phyloP scores from a whole-genome alignment of 2,329 filamentous ascomycete genomes.

The Nemania bipapillata region DNA sequence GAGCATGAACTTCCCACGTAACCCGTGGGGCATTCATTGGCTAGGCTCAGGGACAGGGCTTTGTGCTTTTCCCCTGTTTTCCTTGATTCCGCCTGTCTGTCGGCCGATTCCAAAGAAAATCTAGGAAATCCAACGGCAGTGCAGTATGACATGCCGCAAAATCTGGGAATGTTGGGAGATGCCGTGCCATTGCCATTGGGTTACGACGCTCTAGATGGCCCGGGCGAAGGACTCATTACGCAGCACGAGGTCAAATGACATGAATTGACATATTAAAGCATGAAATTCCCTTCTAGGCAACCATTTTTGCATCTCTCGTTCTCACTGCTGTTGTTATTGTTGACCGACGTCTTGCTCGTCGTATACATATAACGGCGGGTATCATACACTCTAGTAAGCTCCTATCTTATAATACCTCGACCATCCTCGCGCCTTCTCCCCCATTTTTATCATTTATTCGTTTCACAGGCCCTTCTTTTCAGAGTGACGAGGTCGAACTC shows the following conservation, averaged over 20 bases:
- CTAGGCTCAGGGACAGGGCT: neutral
- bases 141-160: neutral
- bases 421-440: neutral
- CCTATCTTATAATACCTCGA: neutral
- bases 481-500: slow-evolving; percentile 1
- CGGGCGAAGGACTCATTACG: neutral
- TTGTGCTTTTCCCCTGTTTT: slow-evolving; percentile 1
- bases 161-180: neutral
- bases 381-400: neutral
- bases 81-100: neutral
- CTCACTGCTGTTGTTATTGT: neutral
- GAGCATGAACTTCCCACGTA: slow-evolving; percentile 23
- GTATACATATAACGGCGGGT: neutral
- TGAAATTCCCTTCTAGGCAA: neutral
- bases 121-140: neutral
- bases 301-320: neutral
- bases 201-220: neutral
- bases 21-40: slow-evolving; percentile 8
- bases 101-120: neutral
- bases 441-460: neutral
- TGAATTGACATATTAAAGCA: slow-evolving; percentile 14
- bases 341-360: neutral
- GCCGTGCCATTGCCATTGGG: neutral
- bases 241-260: neutral
- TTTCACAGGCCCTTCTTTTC: neutral